Base-by-base conservation (phyloP, 169 alveolate genomes). In the Plasmodium knowlesi region DNA sequence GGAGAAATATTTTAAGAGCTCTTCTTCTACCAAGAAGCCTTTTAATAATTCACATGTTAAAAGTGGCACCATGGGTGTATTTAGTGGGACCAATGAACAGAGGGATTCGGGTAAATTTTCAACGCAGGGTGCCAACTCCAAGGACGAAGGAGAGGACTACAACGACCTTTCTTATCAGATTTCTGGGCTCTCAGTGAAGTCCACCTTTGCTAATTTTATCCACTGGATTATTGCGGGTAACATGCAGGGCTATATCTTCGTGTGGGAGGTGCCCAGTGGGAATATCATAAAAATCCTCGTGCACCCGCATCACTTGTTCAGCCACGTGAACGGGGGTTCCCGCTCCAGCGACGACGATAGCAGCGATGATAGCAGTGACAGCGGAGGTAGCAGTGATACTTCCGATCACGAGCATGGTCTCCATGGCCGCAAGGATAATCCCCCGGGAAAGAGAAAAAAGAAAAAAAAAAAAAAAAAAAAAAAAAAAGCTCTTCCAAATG, bases 181-280 rank as follows among this genome's bases (percentile, higher is more conserved):
- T 19, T 91, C 95, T 1, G 92, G 95, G 2, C 72, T 91, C 12
- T 91, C 95, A 5, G 92, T 82, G 8, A 91, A 91, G 43, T 81
- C 95, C 8, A 91, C 95, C 50, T 91, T 91, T 91, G 95, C 95
- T n/a, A 91, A 91, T 43, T 91, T 76, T 82, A 91, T 91, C 25
- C 95, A 91, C 82, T 91, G 95, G 95, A 57, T 91, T 39, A 91
- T 91, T 5, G 95, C 95, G 0, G 95, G 95, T 9, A 91, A 91
- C 57, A 91, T 91, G 95, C 74, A 72, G 61, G 95, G 95, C 2
- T 54, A 91, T 39, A 91, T 91, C 39, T 91, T 91, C 57, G 92
- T 91, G 28, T 91, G 95, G 95, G 95, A 91, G 74, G 95, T 91
- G 1, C 95, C 95, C n/a, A 91, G 95, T 71, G 95, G 92, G 37